Base-by-base conservation (phyloP, 768 basidiomycete genomes). In the Vishniacozyma victoriae region DNA sequence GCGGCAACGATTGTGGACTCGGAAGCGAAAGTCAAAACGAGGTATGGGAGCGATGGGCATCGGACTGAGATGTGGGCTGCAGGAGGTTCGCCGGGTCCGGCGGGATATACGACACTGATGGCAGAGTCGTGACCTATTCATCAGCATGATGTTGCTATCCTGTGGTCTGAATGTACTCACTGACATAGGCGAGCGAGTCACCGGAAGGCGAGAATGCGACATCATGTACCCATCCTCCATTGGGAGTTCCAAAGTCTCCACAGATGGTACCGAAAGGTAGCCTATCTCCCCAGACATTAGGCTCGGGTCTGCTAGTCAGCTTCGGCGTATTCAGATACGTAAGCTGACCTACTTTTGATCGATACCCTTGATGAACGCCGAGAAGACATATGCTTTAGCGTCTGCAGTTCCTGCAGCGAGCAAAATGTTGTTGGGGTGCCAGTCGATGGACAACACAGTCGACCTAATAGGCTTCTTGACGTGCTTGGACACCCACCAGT, bases 401-500 rank as follows among this genome's bases (percentile, higher is more conserved):
- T 99, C 95, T 0, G 93, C 91, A 50, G 88, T 84, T n/a, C 95
- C 95, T 27, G 93, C 86, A 3, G 93, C 95, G 22, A 99, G 82
- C 5, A 99, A 77, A 13, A 97, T 92, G 68, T 95, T 97, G 78
- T 97, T 97, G 22, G 95, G 92, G 69, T 99, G 95, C 95, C 95
- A 99, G 59, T 97, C 93, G 59, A 99, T 76, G 4, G 84, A 82
- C 35, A 97, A 77, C 13, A 99, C 92, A 1, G 95, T 99, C 3
- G 90, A 90, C 55, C 90, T 76, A 64, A 99, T 86, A 20, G 95
- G 95, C 74, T 97, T 97, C 83, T 97, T 99, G 70, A 99, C 76
- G 51, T 86, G 85, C 69, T 88, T 90, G 15, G 92, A 84, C 3
- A 95, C 88, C 95, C 95, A 99, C 95, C 95, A 99, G 72, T 99